Base-by-base conservation (phyloP, 2,329 filamentous ascomycete species). In the Dothistroma pini region DNA sequence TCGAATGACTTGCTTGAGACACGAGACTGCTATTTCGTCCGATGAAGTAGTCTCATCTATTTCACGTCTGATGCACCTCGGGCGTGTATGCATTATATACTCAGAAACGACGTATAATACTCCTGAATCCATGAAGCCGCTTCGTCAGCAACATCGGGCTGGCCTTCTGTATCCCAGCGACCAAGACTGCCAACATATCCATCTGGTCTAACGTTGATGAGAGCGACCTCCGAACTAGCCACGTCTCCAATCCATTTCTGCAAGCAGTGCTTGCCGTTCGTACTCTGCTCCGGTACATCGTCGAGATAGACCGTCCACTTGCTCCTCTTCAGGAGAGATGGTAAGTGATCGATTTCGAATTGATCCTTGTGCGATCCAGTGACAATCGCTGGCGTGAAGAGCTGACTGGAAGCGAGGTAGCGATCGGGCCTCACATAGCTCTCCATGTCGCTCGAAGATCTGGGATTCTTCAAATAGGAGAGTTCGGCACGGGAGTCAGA, bases 261-360 rank as follows among this genome's bases (percentile, higher is more conserved):
- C 10, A 84, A 89, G 73, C 85, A 89, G 0, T 62, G 69, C 19
- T 74, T 70, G 14, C 71, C 69, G 34, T 80, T 83, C 58, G 85
- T 83, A 66, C 83, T 81, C 29, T 81, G 79, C 14, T 82, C 78
- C 2, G 83, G 81, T 7, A 86, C 75, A 71, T 90, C 81, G 69
- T 91, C 89, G 0, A 90, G 78, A 71, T 91, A 91, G 62, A 91
- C 81, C 0, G 87, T 89, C 87, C 88, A 91, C 34, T 83, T 80
- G 72, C 86, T 88, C 59, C 85, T 80, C 67, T 87, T 83, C 47
- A 91, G 72, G 22, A 87, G 72, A 0, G 77, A 72, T 0, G 88
- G 88, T 16, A 91, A 76, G 67, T 89, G 83, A 1, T 80, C 80
- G 29, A 91, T 81, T 72, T 91, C 89, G 49, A 91, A 80, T 2